phyloP scores from a whole-genome alignment of 1,139 yeast genomes.

The Candida albicans region DNA sequence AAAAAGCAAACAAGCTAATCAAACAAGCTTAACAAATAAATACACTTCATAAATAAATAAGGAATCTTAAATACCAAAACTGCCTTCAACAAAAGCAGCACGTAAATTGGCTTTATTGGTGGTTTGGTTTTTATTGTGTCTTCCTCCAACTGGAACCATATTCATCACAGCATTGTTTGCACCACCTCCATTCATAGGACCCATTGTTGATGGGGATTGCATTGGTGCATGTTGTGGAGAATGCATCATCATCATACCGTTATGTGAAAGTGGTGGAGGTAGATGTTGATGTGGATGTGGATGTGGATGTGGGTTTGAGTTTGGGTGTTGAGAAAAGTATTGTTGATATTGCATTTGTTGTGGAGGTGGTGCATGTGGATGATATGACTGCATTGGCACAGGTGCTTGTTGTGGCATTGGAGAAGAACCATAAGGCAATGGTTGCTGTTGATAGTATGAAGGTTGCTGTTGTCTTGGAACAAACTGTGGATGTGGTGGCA shows the following conservation, averaged over 20 bases:
- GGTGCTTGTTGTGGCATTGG: neutral
- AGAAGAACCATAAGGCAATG: neutral
- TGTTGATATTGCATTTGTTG: conserved; percentile 4
- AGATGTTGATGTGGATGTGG: conserved; percentile 3
- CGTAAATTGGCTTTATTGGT: conserved; percentile 41
- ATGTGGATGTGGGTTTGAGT: conserved; percentile 12
- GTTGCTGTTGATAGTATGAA: conserved; percentile 1
- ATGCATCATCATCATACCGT: neutral
- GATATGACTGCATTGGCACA: neutral
- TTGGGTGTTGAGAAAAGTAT: conserved; percentile 6
- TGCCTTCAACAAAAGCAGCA: conserved; percentile 42
- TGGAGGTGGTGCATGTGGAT: conserved; percentile 12
- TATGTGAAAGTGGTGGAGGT: conserved; percentile 4
- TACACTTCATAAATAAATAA: neutral
- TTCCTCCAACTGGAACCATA: conserved; percentile 39
- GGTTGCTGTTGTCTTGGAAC: conserved; percentile 2
- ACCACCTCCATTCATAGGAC: conserved; percentile 19
- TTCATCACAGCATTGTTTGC: conserved; percentile 25
- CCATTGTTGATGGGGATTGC: conserved; percentile 12
- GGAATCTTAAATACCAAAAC: conserved; percentile 39
- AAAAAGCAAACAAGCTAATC: neutral
- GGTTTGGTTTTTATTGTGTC: conserved; percentile 34
- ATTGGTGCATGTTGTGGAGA: neutral
- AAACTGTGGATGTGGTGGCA: conserved; percentile 5
- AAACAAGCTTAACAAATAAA: too few species aligned